phyloP scores from a whole-genome alignment of 768 basidiomycete species.

The Mycena rebaudengoi region DNA sequence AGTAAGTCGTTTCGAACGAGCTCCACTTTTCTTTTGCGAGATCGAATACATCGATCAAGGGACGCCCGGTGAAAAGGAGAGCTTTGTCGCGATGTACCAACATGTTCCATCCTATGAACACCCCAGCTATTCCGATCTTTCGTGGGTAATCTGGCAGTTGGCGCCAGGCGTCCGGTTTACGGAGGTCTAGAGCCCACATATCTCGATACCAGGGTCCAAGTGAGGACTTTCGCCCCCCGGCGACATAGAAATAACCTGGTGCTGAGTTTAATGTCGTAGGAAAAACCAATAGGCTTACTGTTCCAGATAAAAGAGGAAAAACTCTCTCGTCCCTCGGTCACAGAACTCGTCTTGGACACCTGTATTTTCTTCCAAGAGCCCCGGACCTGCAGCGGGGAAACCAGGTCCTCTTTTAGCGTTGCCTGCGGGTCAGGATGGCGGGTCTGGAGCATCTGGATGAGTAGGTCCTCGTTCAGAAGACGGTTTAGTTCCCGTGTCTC shows the following conservation, averaged over 20 bases:
- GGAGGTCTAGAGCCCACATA: neutral
- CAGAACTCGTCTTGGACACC: constrained; percentile 18
- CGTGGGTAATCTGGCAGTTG: neutral
- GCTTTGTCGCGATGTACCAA: constrained; percentile 25
- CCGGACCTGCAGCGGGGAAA: constrained; percentile 36
- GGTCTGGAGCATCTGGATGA: constrained; percentile 12
- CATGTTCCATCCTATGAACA: neutral
- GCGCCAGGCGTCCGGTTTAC: neutral
- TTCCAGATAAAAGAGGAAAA: constrained; percentile 42
- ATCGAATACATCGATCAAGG: neutral
- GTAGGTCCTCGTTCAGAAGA: neutral
- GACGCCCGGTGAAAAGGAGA: constrained; percentile 40
- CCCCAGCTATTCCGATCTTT: neutral
- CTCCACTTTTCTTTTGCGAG: neutral
- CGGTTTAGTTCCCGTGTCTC: constrained; percentile 9
- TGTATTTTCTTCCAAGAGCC: constrained; percentile 48
- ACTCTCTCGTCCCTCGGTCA: constrained; percentile 25
- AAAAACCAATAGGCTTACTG: constrained; percentile 18
- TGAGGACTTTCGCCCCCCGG: neutral
- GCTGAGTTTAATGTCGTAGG: neutral
- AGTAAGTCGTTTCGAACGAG: neutral
- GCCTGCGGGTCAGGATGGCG: constrained; percentile 40
- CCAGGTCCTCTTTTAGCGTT: constrained; percentile 22
- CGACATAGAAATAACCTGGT: neutral
- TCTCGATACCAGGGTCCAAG: neutral